Conservation (phyloP, 2,329 filamentous ascomycete species). For the Penicillium sp. region DNA sequence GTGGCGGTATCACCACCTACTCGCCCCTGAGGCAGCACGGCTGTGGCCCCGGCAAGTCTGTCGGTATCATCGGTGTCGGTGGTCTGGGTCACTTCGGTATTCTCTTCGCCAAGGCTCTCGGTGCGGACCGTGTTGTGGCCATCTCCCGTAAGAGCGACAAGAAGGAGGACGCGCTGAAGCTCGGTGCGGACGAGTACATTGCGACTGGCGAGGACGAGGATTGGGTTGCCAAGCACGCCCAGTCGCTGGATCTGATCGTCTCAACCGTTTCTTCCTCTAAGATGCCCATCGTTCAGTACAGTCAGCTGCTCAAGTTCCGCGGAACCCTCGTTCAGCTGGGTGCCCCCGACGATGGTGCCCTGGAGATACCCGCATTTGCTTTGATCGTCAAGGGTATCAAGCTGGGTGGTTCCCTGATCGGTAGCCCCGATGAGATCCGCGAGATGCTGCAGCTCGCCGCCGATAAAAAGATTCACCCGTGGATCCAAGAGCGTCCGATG, state of each 20-base stretch:
- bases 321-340: constrained; percentile 60
- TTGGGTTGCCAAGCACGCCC: constrained; percentile 50
- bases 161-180: constrained; percentile 51
- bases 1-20: constrained; percentile 72
- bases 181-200: constrained; percentile 57
- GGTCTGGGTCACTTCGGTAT: constrained; percentile 71
- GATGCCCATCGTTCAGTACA: constrained; percentile 22
- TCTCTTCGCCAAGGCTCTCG: constrained; percentile 67
- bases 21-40: constrained; percentile 65
- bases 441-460: constrained; percentile 46
- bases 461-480: constrained; percentile 39
- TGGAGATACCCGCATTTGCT: constrained; percentile 55
- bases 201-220: constrained; percentile 55
- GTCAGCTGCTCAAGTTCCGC: constrained; percentile 15
- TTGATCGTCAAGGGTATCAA: constrained; percentile 54
- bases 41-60: constrained; percentile 66
- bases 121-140: constrained; percentile 55
- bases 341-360: constrained; percentile 58
- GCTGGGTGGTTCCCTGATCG: constrained; percentile 48
- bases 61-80: constrained; percentile 69
- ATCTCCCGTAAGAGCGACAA: constrained; percentile 54
- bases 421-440: constrained; percentile 40
- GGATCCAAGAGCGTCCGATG: constrained; percentile 43
- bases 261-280: constrained; percentile 56
- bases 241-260: constrained; percentile 55